Base-by-base conservation (phyloP, 192 early-diverging fungal genomes). In the Rhizoclosmatium sp. region DNA sequence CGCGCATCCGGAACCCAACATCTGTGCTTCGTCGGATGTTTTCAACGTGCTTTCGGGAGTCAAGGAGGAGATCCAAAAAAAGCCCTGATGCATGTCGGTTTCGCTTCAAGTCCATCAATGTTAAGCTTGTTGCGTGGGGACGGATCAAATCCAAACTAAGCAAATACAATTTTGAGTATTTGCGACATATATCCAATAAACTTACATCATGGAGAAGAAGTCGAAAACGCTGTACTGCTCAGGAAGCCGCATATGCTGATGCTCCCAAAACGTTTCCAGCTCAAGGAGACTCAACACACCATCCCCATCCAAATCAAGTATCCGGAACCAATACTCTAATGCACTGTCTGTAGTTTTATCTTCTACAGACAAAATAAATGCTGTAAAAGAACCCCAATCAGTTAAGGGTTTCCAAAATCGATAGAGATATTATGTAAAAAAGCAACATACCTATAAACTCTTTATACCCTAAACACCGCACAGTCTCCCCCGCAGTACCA, bases 241-340 rank as follows among this genome's bases (percentile, higher is more conserved):
- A n/a, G 62, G 65, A 12, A 85, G 58, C 31, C 80, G 54, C 68
- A 58, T 65, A 60, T 87, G 82, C 83, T 96, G 94, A 71, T 96
- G 93, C 68, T 93, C 90, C 85, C 91, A 97, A 75, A 95, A 93
- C 65, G 92, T 89, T 69, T 93, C 87, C 2, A 97, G 82, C 79
- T 97, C 96, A 71, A 93, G 92, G 14, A 92, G 85, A 12, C 91
- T 88, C 16, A 97, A 82, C 4, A 93, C 78, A 39, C 96, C 96
- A 80, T 96, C 94, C 21, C 93, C 94, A 78, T 97, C 95, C 14
- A 92, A 78, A 81, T 97, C 96, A 82, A 97, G 85, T 65, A 93
- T 93, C 61, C 93, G 88, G 85, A 97, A 97, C 96, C 96, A 96
- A 51, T 91, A 91, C 69, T 89, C 93, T 71, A 91, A 73, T 40